Evolutionary conservation across 306 rosid genomes (phyloP).

Genomic region (Mucuna pruriens): DNA sequence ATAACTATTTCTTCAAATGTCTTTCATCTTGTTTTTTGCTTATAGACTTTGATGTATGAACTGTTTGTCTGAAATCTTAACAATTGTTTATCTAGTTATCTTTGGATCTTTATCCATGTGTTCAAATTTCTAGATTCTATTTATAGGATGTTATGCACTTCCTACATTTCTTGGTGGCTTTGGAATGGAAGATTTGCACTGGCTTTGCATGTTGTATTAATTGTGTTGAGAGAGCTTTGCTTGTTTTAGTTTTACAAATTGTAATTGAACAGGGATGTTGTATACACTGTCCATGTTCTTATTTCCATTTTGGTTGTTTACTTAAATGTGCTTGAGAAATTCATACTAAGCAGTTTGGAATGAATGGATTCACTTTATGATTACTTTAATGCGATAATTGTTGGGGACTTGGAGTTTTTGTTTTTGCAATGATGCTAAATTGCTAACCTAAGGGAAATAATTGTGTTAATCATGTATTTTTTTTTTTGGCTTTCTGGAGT

Average conservation of each 20-base stretch:
- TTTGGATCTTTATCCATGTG: background rate
- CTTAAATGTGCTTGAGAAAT: conserved; percentile 13
- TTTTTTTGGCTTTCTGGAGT: background rate
- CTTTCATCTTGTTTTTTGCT: background rate
- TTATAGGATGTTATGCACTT: background rate
- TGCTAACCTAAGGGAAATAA: background rate
- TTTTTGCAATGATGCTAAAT: background rate
- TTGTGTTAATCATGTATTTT: background rate
- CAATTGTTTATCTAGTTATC: background rate
- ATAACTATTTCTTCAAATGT: background rate
- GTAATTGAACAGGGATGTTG: conserved; percentile 52
- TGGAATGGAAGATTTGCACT: conserved; percentile 35
- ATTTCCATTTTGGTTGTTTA: conserved; percentile 27
- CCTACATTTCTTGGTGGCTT: conserved; percentile 55
- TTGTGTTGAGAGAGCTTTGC: conserved; percentile 30
- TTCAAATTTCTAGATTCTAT: background rate
- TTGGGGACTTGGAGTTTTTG: background rate
- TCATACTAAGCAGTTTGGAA: conserved; percentile 11
- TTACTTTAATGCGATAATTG: background rate
- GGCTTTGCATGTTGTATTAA: conserved; percentile 23
- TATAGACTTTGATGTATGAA: background rate
- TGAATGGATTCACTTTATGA: conserved; percentile 8
- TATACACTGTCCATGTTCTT: conserved; percentile 21
- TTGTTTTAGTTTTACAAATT: conserved; percentile 38
- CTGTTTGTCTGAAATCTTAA: background rate